Evolutionary conservation across 352 stramenopile genomes (phyloP).

Genomic region (Globisporangium sylvaticum): DNA sequence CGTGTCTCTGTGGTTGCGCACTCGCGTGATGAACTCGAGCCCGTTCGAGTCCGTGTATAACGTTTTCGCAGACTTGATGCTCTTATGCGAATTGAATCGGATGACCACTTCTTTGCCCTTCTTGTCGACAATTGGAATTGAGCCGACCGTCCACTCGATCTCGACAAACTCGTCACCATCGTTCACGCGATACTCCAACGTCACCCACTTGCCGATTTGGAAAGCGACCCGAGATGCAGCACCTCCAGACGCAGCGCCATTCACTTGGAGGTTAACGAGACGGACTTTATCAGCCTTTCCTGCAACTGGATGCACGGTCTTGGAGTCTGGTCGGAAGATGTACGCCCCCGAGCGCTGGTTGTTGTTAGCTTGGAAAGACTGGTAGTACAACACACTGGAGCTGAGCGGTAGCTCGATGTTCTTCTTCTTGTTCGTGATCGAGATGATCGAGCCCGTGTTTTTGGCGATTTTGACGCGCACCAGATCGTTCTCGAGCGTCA

Average conservation of each 20-base stretch:
- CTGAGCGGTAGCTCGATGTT: slow-evolving; percentile 50
- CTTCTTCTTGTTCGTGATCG: slow-evolving; percentile 67
- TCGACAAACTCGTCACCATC: slow-evolving; percentile 87
- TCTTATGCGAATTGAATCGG: slow-evolving; percentile 70
- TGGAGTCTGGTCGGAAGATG: slow-evolving; percentile 91
- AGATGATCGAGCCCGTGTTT: slow-evolving; percentile 45
- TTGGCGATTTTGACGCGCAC: slow-evolving; percentile 50
- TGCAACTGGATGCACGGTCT: slow-evolving; percentile 45
- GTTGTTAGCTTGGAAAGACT: slow-evolving; percentile 40
- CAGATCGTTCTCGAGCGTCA: slow-evolving; percentile 61
- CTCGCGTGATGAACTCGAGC: slow-evolving; percentile 91
- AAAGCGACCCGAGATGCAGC: slow-evolving; percentile 51
- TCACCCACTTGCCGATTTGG: slow-evolving; percentile 86
- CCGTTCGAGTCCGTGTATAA: slow-evolving; percentile 96
- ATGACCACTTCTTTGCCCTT: slow-evolving; percentile 95
- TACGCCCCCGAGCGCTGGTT: slow-evolving; percentile 94
- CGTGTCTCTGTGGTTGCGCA: slow-evolving; percentile 85
- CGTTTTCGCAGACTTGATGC: slow-evolving; percentile 43
- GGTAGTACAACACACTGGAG: slow-evolving; percentile 61
- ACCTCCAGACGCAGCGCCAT: slow-evolving; percentile 18
- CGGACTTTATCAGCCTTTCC: slow-evolving; percentile 23
- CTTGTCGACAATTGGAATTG: slow-evolving; percentile 66
- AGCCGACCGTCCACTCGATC: slow-evolving; percentile 92
- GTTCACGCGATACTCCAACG: slow-evolving; percentile 90
- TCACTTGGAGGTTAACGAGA: slow-evolving; percentile 42